These are phyloP conservation scores for Guadua angustifolia DNA, from an alignment of 176 grass and related monocot species.

Conservation along the genomic window DNA sequence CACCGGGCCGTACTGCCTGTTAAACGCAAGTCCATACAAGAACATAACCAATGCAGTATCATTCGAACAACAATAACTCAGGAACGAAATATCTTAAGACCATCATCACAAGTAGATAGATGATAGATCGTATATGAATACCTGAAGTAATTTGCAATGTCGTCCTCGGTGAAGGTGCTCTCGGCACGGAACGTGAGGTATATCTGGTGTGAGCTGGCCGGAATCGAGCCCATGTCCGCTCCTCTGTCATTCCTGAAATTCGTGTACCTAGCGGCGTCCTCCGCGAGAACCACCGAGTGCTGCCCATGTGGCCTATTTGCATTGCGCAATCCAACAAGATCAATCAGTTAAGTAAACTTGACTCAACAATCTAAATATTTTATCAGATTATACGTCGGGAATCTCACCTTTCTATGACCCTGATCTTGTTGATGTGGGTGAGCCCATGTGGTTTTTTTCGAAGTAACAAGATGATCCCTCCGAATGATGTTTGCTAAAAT, in stretches of 20 bases:
- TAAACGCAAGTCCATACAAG: not conserved
- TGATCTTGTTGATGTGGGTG: conserved; percentile 70
- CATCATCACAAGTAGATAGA: no score
- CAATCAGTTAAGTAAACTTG: not conserved
- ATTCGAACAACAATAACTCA: no score
- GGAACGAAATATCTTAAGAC: no score
- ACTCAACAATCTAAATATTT: not conserved
- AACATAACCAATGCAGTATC: not conserved
- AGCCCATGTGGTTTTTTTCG: no score
- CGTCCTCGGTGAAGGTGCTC: conserved; percentile 76
- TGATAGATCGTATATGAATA: not conserved
- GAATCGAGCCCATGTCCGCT: conserved; percentile 36
- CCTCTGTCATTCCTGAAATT: conserved; percentile 54
- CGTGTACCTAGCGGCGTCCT: conserved; percentile 67
- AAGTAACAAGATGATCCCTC: no score
- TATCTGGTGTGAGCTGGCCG: conserved; percentile 74
- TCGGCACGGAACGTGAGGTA: conserved; percentile 91
- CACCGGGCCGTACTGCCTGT: conserved; percentile 71
- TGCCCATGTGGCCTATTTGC: conserved; percentile 80
- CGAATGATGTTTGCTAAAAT: no score
- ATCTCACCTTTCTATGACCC: conserved; percentile 69
- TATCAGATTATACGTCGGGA: not conserved
- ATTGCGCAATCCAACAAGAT: not conserved
- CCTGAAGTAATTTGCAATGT: conserved; percentile 80
- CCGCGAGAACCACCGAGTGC: conserved; percentile 71